Conservation (phyloP, 2,329 filamentous ascomycete species). For the Microsporum audouinii region DNA sequence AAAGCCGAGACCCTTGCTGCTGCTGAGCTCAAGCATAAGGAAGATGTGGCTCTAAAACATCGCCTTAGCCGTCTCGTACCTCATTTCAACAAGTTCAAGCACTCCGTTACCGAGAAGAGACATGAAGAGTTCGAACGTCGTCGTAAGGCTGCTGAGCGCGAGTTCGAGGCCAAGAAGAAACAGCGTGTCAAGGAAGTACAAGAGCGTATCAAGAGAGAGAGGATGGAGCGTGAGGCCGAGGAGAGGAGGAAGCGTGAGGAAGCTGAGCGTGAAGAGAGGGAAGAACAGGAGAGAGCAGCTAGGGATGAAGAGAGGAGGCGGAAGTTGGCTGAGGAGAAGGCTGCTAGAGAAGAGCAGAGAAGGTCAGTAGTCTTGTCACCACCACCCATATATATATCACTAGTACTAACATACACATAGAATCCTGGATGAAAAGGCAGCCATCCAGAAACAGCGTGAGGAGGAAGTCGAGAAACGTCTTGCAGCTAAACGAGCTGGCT, state of each 20-base stretch:
- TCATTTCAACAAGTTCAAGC: constrained; percentile 73
- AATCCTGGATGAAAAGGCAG: constrained; percentile 51
- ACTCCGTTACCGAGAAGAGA: constrained; percentile 71
- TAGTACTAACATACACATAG: constrained; percentile 29
- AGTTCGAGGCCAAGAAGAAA: constrained; percentile 84
- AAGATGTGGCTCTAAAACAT: constrained; percentile 86
- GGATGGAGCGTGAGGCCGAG: constrained; percentile 70
- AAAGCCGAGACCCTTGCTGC: constrained; percentile 70
- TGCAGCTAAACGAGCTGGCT: constrained; percentile 35
- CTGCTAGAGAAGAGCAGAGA: constrained; percentile 47
- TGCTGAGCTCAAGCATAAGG: constrained; percentile 77
- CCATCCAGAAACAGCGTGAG: constrained; percentile 65
- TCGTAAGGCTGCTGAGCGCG: constrained; percentile 78
- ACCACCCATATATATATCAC: constrained; percentile 22
- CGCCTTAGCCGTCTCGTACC: constrained; percentile 74
- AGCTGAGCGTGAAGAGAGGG: constrained; percentile 66
- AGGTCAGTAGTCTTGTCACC: constrained; percentile 34
- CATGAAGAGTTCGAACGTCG: constrained; percentile 94
- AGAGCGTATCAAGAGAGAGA: constrained; percentile 72
- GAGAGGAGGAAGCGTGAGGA: constrained; percentile 70
- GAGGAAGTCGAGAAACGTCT: constrained; percentile 74
- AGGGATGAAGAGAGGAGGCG: constrained; percentile 70
- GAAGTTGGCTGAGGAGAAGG: constrained; percentile 60
- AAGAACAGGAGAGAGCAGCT: constrained; percentile 74
- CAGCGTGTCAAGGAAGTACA: constrained; percentile 78